phyloP scores from a whole-genome alignment of 2,329 filamentous ascomycete genomes.

The Colletotrichum sp. region DNA sequence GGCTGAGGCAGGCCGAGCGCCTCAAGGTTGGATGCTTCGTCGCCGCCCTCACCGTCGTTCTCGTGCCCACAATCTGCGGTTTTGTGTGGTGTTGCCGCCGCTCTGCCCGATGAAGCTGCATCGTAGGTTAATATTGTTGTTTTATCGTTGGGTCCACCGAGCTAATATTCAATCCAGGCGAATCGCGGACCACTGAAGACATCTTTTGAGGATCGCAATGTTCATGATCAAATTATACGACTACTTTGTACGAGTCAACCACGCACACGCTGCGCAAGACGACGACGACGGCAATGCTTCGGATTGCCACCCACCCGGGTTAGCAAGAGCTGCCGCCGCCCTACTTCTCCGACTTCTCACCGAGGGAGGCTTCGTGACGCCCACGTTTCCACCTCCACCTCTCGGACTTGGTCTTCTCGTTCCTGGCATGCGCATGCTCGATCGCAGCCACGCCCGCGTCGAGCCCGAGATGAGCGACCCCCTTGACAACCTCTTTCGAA shows the following conservation, averaged over 20 bases:
- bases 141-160: background rate
- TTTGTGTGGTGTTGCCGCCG: background rate
- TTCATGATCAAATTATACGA: background rate
- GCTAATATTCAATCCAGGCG: background rate
- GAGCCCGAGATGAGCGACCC: background rate
- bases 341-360: background rate
- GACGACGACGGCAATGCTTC: background rate
- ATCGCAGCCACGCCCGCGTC: background rate
- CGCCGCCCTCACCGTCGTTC: slow-evolving; percentile 7
- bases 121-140: background rate
- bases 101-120: background rate
- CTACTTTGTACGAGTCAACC: background rate
- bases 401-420: background rate
- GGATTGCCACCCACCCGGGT: background rate
- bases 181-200: background rate
- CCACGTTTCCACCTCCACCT: background rate
- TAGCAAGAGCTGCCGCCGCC: background rate
- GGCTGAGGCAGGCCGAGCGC: background rate
- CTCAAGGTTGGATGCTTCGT: background rate
- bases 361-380: background rate
- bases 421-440: background rate
- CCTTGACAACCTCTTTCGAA: background rate
- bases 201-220: background rate
- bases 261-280: background rate
- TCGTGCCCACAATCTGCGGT: slow-evolving; percentile 10